Conservation (phyloP, 208 protist species). For the Trypanosoma scelopori region DNA sequence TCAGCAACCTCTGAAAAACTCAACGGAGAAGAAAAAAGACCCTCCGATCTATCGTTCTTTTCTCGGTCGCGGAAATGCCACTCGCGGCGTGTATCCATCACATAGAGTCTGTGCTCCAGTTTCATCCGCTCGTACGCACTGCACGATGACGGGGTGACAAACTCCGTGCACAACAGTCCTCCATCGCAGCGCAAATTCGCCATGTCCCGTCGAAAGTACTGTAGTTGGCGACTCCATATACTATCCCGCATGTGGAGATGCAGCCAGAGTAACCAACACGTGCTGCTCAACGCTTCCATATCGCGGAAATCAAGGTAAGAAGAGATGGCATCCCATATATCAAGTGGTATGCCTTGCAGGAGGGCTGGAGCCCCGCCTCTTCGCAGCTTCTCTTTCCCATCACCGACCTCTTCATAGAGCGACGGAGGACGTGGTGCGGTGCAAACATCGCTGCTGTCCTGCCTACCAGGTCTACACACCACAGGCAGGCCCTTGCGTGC, state of each 20-base stretch:
- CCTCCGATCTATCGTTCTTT: slow-evolving; percentile 1
- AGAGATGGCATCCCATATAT: slow-evolving; percentile 27
- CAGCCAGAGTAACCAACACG: slow-evolving; percentile 49
- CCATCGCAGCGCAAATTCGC: slow-evolving; percentile 43
- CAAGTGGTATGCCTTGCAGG: slow-evolving; percentile 7
- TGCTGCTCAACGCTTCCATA: slow-evolving; percentile 35
- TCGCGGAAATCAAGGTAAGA: slow-evolving; percentile 28
- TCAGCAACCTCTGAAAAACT: slow-evolving; percentile 6
- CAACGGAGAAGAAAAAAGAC: slow-evolving; percentile 25
- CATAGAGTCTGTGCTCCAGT: slow-evolving; percentile 62
- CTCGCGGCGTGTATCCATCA: slow-evolving; percentile 62
- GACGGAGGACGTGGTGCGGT: not conserved
- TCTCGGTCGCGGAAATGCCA: slow-evolving; percentile 67
- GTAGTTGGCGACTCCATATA: slow-evolving; percentile 69
- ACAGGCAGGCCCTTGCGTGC: not conserved
- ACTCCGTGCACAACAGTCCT: slow-evolving; percentile 49
- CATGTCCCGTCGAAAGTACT: slow-evolving; percentile 61
- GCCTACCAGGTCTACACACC: not conserved
- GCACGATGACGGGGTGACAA: slow-evolving; percentile 28
- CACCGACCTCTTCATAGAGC: not conserved
- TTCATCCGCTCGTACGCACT: slow-evolving; percentile 63
- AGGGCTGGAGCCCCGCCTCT: not conserved
- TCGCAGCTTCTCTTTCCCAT: slow-evolving; percentile 1
- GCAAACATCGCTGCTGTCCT: not conserved
- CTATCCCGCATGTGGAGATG: slow-evolving; percentile 47